Conservation (phyloP, 2,329 filamentous ascomycete species). For the Hansfordia pulvinata region DNA sequence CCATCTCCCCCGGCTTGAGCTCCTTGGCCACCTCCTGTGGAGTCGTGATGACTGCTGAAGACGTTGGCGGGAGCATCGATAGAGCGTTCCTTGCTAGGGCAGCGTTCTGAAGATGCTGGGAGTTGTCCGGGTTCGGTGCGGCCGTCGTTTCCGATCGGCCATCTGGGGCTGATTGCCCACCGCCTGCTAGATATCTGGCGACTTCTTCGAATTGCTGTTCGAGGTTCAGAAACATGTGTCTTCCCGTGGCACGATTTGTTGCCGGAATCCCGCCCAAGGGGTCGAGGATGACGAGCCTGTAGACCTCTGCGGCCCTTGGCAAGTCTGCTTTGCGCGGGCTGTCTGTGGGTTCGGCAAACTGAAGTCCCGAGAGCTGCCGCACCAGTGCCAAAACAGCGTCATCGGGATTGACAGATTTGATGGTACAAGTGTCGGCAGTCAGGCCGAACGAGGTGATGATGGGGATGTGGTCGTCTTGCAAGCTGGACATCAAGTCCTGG, state of each 20-base stretch:
- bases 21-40: constrained; percentile 63
- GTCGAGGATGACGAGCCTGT: constrained; percentile 82
- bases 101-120: constrained; percentile 51
- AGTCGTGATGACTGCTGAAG: constrained; percentile 81
- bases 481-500: constrained; percentile 46
- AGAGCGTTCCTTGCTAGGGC: constrained; percentile 57
- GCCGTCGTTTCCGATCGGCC: no score
- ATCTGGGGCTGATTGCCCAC: constrained; percentile 5
- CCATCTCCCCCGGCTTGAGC: constrained; percentile 31
- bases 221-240: constrained; percentile 83
- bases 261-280: constrained; percentile 74
- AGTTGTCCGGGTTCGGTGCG: constrained; percentile 14
- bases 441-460: constrained; percentile 45
- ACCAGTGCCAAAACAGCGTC: constrained; percentile 67
- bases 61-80: constrained; percentile 64
- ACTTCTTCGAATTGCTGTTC: constrained; percentile 75
- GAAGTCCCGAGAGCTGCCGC: constrained; percentile 58
- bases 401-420: constrained; percentile 27
- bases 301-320: constrained; percentile 35
- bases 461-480: constrained; percentile 56
- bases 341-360: constrained; percentile 28
- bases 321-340: constrained; percentile 19
- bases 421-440: constrained; percentile 23
- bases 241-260: constrained; percentile 41
- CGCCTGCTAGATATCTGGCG: constrained; percentile 39